Base-by-base conservation (phyloP, 1,284 basidiomycete genomes). In the Ustilago hordei region DNA sequence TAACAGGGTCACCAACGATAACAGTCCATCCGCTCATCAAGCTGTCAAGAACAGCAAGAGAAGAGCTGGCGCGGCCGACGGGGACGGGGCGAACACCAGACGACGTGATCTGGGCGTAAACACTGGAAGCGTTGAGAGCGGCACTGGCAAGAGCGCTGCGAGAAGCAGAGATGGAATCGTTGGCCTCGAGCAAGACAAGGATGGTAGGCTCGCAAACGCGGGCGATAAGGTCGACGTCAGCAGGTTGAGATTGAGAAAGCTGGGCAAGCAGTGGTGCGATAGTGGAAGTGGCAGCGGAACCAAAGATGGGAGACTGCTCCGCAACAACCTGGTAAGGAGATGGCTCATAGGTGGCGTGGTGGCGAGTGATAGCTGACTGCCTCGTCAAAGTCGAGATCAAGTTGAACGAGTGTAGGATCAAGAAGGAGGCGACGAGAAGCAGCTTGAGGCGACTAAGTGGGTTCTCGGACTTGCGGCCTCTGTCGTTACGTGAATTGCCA, bases 11-110 rank as follows among this genome's bases (percentile, higher is more conserved):
- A 36, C 95, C 95, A 60, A 98, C 95, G 74, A 98, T 91, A n/a
- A 89, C 89, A 8, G 94, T 94, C 96, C 95, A 98, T n/a, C 91
- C 90, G 45, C 91, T 91, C 92, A 98, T 94, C 88, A 97, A 95
- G 72, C 91, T 90, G 77, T 97, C 95, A 72, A 97, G 88, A 45
- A 88, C 87, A 61, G 72, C 78, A 31, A 72, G 62, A 54, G 64
- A 78, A 48, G 73, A 76, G 64, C 64, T 70, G 31, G 58, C 65
- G 9, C 72, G 61, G n/a, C 72, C 66, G 19, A 69, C 60, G 3
- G 65, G 59, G 5, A 69, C 61, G 12, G 68, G 62, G 1, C 69
- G 72, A 12, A 60, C 60, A 12, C 67, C 64, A 3, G 64, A 38
- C 15, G 75, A 70, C 1, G 64, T 57, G 19, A 60, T 57, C 54